phyloP scores from a whole-genome alignment of 495 filamentous ascomycete genomes.

The Tuber calosporum region DNA sequence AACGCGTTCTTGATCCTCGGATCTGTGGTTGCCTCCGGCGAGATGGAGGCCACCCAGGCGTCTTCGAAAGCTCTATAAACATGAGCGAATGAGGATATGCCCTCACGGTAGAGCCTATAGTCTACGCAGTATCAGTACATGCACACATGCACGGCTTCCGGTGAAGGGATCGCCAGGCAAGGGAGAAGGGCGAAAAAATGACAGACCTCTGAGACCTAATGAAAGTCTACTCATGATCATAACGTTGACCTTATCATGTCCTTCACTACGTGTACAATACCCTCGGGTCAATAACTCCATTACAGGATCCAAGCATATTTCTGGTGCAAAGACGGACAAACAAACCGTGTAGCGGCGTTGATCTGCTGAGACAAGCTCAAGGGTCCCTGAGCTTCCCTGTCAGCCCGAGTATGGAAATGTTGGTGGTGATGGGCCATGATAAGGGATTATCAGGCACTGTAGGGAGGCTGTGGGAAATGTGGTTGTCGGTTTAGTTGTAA shows the following conservation, averaged over 20 bases:
- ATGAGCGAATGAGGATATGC: slow-evolving; percentile 34
- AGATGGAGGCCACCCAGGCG: slow-evolving; percentile 28
- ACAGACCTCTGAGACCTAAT: slow-evolving; percentile 28
- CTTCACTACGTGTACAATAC: slow-evolving; percentile 14
- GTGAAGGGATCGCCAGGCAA: not conserved
- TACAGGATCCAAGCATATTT: not conserved
- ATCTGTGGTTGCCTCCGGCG: slow-evolving; percentile 6
- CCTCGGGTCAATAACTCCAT: not conserved
- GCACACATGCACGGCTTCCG: not conserved
- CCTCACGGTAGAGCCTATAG: slow-evolving; percentile 36
- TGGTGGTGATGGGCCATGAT: slow-evolving; percentile 4
- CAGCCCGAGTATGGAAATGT: not conserved
- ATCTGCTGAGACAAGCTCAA: slow-evolving; percentile 30
- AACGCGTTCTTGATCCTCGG: slow-evolving; percentile 26
- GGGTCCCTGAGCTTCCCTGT: slow-evolving; percentile 7
- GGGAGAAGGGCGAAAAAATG: too few relatives aligned
- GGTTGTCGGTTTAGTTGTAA: not conserved
- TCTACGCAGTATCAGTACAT: slow-evolving; percentile 3
- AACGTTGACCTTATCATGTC: slow-evolving; percentile 35
- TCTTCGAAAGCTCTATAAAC: slow-evolving; percentile 38
- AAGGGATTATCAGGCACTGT: not conserved
- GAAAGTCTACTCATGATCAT: slow-evolving; percentile 28
- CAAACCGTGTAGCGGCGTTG: slow-evolving; percentile 30
- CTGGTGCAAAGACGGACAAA: not conserved
- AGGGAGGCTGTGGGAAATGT: not conserved